Evolutionary conservation across 495 filamentous ascomycete genomes (phyloP).

Genomic region (Letharia columbiana): DNA sequence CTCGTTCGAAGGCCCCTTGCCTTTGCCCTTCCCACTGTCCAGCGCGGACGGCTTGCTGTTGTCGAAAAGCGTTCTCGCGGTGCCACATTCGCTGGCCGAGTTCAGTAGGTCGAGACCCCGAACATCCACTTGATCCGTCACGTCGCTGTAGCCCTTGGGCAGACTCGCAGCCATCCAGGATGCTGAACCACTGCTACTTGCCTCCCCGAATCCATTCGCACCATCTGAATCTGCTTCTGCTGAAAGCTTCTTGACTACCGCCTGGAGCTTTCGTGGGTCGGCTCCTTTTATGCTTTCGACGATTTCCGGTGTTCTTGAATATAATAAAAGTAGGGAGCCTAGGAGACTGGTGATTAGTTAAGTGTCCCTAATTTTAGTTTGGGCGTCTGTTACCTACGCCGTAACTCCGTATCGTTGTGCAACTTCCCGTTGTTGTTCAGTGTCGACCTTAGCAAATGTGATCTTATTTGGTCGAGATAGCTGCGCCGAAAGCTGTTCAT

Average conservation of each 20-base stretch:
- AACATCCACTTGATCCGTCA: slow-evolving; percentile 71
- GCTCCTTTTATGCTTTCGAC: slow-evolving; percentile 66
- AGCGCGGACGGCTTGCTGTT: slow-evolving; percentile 56
- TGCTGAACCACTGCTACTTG: slow-evolving; percentile 30
- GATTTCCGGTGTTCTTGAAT: slow-evolving; percentile 63
- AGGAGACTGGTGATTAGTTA: neutral
- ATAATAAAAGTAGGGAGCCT: slow-evolving; percentile 82
- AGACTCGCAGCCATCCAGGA: slow-evolving; percentile 65
- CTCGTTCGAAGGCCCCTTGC: slow-evolving; percentile 40
- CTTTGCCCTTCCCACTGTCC: slow-evolving; percentile 38
- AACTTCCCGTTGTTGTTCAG: slow-evolving; percentile 65
- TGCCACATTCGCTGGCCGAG: slow-evolving; percentile 59
- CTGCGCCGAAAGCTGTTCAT: slow-evolving; percentile 64
- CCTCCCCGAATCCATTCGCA: slow-evolving; percentile 38
- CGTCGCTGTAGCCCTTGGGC: slow-evolving; percentile 72
- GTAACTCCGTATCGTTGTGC: slow-evolving; percentile 61
- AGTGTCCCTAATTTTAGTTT: neutral
- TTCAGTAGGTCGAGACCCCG: slow-evolving; percentile 83
- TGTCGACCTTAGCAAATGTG: slow-evolving; percentile 81
- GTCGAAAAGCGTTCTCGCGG: slow-evolving; percentile 65
- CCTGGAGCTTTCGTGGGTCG: slow-evolving; percentile 57
- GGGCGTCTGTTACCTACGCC: slow-evolving; percentile 42
- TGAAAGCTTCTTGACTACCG: slow-evolving; percentile 62
- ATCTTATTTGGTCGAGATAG: slow-evolving; percentile 65
- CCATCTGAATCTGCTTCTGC: slow-evolving; percentile 54